Base-by-base conservation (phyloP, 306 rosid genomes). In the Sphenostylis stenocarpa region DNA sequence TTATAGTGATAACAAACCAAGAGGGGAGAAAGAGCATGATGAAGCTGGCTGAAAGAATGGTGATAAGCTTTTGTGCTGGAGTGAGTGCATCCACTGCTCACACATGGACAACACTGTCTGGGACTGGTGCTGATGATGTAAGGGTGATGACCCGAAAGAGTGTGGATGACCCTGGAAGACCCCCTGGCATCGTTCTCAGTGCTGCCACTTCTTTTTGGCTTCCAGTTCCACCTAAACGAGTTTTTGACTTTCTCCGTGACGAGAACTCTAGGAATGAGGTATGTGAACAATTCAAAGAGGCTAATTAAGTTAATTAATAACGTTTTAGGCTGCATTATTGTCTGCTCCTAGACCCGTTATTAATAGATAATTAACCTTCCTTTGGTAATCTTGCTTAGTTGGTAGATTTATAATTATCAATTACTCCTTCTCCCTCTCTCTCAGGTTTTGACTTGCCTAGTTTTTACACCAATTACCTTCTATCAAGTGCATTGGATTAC, bases 191-290 rank as follows among this genome's bases (percentile, higher is more conserved):
- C 31, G 99, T 96, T 67, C 89, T 96, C 0, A 91, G 98, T 48
- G 99, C 98, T 21, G 99, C 99, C 17, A 96, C 99, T 57, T 96
- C 98, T 20, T 91, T 96, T 70, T 96, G 99, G 99, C 96, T 96
- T 38, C 99, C 98, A 0, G 96, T 92, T 71, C 73, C 99, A 0
- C 98, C 99, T 0, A 89, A 87, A 55, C 80, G 91, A 62, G 97
- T 93, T 7, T 96, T 96, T 69, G 96, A 93, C 47, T 92, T 96
- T 72, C 98, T 96, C 45, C 97, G 97, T 3, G 96, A 92, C 31
- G 97, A 92, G 68, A 91, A 91, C 79, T 89, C 96, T n/a, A 86
- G 98, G 39, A 96, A 71, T 17, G 97, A 96, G 99, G 99, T 95
- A 88, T 24, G 43, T 19, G 3, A 16, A 14, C 0, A 74, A 19